Evolutionary conservation across 225 moss, liverwort and hornwort species (phyloP).

Genomic region (Sphagnum contortum): DNA sequence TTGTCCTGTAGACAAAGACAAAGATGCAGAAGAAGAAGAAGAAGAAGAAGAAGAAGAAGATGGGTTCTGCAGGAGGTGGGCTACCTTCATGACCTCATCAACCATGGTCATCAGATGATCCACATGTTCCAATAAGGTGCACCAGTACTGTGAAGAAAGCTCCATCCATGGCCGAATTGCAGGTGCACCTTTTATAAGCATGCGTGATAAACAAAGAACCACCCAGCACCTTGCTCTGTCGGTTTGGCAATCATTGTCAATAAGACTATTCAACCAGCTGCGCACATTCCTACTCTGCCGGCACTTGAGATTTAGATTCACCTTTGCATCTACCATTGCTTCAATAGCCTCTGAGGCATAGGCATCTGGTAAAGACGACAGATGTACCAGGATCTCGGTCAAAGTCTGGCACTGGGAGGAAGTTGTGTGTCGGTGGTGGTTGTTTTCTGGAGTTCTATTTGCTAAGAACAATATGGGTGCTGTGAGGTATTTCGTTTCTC

Average conservation of each 20-base stretch:
- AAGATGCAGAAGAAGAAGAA: too few species aligned
- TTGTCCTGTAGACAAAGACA: too few species aligned
- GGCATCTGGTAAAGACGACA: constrained; percentile 54
- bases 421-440: constrained; percentile 16
- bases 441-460: constrained; percentile 34
- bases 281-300: constrained; percentile 79
- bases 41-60: too few species aligned
- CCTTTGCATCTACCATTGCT: constrained; percentile 76
- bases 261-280: constrained; percentile 67
- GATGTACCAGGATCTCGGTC: constrained; percentile 68
- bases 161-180: constrained; percentile 62
- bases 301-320: constrained; percentile 74
- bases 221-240: constrained; percentile 61
- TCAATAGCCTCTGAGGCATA: constrained; percentile 67
- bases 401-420: constrained; percentile 65
- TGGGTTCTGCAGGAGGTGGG: too few species aligned
- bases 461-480: constrained; percentile 58
- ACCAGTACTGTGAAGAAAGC: constrained; percentile 92
- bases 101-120: constrained; percentile 27
- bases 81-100: constrained; percentile 51
- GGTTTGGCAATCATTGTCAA: constrained; percentile 38
- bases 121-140: constrained; percentile 73
- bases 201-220: constrained; percentile 63
- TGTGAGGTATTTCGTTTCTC: constrained; percentile 74
- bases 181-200: constrained; percentile 47